A percentile compares a stretch with the other conserved stretches of the same genome.
These are phyloP conservation scores for Spathaspora sp. DNA, from an alignment of 1,139 yeast species.

Conservation along the genomic window DNA sequence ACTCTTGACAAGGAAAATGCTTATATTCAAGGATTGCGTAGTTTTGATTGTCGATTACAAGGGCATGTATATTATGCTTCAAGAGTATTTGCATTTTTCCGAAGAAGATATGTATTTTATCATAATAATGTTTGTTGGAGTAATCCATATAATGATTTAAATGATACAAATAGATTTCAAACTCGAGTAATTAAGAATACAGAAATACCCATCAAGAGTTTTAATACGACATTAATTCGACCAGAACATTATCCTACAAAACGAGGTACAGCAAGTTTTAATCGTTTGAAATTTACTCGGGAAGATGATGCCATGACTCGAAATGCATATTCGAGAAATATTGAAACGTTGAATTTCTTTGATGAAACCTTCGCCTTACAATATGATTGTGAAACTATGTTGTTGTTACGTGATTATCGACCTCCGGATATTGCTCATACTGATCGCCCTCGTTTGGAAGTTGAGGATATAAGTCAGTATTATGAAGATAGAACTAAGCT, in stretches of 20 bases:
- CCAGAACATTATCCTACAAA: conserved; percentile 34
- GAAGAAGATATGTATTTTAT: conserved; percentile 21
- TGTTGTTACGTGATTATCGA: conserved; percentile 29
- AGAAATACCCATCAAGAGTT: conserved; percentile 28
- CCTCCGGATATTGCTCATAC: conserved; percentile 15
- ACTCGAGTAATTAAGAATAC: conserved; percentile 18
- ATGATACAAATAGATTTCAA: conserved; percentile 15
- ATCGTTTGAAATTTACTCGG: conserved; percentile 16
- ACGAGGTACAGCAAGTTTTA: conserved; percentile 1
- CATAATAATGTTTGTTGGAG: conserved; percentile 21
- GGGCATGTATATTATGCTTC: conserved; percentile 28
- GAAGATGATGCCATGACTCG: conserved; percentile 24
- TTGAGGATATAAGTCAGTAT: conserved; percentile 15
- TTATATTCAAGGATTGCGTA: conserved; percentile 11
- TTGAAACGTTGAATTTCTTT: conserved; percentile 29
- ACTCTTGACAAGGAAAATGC: conserved; percentile 15
- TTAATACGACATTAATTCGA: conserved; percentile 28
- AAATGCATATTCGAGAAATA: conserved; percentile 26
- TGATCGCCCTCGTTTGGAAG: conserved; percentile 7
- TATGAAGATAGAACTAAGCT: conserved; percentile 17
- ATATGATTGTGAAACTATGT: conserved; percentile 25
- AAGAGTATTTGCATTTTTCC: conserved; percentile 27
- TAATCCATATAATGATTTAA: conserved; percentile 13
- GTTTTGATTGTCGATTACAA: conserved; percentile 19
- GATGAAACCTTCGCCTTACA: conserved; percentile 21